Conservation (phyloP, 148 eudicot genomes). For the Rhododendron vialii region DNA sequence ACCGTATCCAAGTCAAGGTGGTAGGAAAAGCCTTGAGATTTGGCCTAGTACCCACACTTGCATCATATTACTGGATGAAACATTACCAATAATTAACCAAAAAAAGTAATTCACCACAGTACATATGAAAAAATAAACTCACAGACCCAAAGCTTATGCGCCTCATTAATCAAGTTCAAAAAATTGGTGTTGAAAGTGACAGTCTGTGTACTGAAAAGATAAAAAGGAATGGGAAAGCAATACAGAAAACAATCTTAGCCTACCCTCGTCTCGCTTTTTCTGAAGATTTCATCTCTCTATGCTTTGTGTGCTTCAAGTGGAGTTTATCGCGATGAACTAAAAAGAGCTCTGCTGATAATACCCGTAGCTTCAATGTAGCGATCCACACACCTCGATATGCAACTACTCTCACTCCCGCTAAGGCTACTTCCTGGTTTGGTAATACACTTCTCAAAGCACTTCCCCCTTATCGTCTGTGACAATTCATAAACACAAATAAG, state of each 20-base stretch:
- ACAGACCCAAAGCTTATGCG: background rate
- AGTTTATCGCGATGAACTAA: constrained; percentile 28
- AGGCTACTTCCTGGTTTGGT: constrained; percentile 80
- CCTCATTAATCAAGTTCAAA: background rate
- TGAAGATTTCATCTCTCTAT: background rate
- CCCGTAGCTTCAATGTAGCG: constrained; percentile 90
- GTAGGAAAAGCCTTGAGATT: background rate
- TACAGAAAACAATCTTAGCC: background rate
- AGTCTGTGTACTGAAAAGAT: background rate
- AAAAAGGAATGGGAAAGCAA: background rate
- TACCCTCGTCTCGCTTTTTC: background rate
- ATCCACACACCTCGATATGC: constrained; percentile 85
- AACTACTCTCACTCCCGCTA: constrained; percentile 76
- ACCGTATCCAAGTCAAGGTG: background rate
- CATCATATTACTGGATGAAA: background rate
- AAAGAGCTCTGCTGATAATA: constrained; percentile 63
- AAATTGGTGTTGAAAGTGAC: background rate
- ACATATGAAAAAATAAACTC: background rate
- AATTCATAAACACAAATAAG: background rate
- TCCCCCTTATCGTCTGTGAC: constrained; percentile 65
- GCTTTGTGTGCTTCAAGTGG: background rate
- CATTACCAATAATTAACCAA: background rate
- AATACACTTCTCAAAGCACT: constrained; percentile 89
- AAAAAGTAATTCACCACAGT: background rate
- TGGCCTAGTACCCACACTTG: background rate